Evolutionary conservation across 331 rosid genomes (phyloP).

Genomic region (Malus hybrid): DNA sequence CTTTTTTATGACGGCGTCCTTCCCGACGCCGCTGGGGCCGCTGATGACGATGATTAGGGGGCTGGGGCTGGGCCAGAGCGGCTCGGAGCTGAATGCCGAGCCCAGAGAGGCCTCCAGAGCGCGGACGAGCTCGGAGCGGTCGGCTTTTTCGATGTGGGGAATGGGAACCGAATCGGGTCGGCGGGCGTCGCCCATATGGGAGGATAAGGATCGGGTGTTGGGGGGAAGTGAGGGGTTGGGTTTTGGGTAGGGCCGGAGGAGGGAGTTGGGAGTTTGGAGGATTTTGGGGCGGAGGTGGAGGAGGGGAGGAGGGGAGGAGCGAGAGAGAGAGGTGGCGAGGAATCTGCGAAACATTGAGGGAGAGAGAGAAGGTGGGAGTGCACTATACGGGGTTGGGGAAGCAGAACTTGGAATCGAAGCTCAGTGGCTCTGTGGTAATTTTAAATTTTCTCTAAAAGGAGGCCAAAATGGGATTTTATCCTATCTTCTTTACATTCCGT

Average conservation of each 20-base stretch:
- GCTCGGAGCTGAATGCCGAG: conserved; percentile 50
- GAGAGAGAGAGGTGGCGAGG: conserved; percentile 21
- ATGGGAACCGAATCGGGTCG: conserved; percentile 24
- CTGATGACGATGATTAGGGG: conserved; percentile 73
- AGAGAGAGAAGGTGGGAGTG: not conserved
- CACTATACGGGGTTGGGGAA: not conserved
- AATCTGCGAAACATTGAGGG: conserved; percentile 46
- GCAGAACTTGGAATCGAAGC: conserved; percentile 17
- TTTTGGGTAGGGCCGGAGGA: not conserved
- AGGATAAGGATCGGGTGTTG: conserved; percentile 17
- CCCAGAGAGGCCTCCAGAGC: conserved; percentile 71
- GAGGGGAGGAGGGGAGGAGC: conserved; percentile 15
- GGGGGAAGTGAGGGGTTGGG: not conserved
- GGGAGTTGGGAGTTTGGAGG: not conserved
- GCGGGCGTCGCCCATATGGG: conserved; percentile 40
- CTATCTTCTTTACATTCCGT: rapidly evolving
- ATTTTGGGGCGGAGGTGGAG: not conserved
- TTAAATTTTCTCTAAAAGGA: too few species aligned
- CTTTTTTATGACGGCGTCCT: conserved; percentile 62
- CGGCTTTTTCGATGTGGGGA: conserved; percentile 38
- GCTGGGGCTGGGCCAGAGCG: conserved; percentile 43
- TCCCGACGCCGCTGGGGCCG: conserved; percentile 97
- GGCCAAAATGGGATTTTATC: too few species aligned
- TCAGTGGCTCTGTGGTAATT: not conserved
- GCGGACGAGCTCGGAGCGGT: conserved; percentile 61